Evolutionary conservation across 306 rosid species (phyloP), one percentile per base, ranked within the genome.

Genomic region (Corylus avellana): DNA sequence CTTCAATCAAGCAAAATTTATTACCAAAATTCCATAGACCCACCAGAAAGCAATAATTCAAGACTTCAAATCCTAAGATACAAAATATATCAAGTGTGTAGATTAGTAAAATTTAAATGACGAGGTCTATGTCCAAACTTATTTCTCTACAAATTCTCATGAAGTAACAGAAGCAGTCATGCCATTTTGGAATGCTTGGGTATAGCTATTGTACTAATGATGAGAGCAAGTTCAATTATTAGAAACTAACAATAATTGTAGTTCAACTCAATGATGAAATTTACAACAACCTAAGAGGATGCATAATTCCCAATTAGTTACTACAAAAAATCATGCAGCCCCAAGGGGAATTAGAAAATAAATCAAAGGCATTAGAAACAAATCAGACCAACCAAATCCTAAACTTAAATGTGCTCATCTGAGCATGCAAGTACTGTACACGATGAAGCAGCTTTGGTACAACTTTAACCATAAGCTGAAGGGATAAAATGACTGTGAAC

Each of bases 281-380:
- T 68, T 68, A 42, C 72, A 68, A 42, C 16, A n/a, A 68, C 18
- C 51, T 39, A 42, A 68, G 72, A 39, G n/a, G 44, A 18, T n/a
- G 4, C 51, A 42, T n/a, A 42, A 13, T 20, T 68, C 72, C 72
- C 32, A 68, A 39, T 68, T n/a, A 42, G 72, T 68, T 68, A 67
- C 42, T 64, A 35, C 20, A 68, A 68, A 68, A 10, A 18, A 39
- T 42, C 29, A 42, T 68, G 72, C 51, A 44, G 72, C 22, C 27
- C 72, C 50, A 18, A 17, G 9, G 16, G 72, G 72, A 68, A 68
- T 42, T 68, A 7, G 8, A 39, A 39, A 42, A 68, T 68, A 12
- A 68, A 39, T 68, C 51, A 9, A 68, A 68, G 32, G 72, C 72
- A 68, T 8, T n/a, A 42, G 42, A 68, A 37, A 37, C 42, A 39